phyloP scores from a whole-genome alignment of 306 rosid genomes.

The Datisca glomerata region DNA sequence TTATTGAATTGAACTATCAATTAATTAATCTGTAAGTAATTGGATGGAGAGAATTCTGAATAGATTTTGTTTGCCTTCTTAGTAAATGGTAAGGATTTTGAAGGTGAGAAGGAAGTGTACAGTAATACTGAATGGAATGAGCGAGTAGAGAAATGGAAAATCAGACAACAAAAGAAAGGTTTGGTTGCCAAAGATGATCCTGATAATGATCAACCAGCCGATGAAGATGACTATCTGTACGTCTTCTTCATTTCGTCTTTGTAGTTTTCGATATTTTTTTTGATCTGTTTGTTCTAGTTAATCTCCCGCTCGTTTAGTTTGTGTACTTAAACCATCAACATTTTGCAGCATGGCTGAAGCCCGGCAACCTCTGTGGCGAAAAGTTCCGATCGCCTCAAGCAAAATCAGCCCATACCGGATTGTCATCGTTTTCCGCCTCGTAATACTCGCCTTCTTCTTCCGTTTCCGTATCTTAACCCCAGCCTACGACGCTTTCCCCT shows the following conservation, averaged over 20 bases:
- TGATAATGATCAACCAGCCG: slow-evolving; percentile 57
- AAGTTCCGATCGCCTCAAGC: slow-evolving; percentile 63
- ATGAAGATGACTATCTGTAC: slow-evolving; percentile 58
- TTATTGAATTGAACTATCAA: neutral
- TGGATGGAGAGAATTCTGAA: too few species aligned
- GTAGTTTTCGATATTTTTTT: neutral
- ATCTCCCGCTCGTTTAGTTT: too few species aligned
- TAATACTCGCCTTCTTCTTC: slow-evolving; percentile 65
- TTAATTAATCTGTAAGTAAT: too few species aligned
- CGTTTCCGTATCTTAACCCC: slow-evolving; percentile 70
- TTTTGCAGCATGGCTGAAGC: slow-evolving; percentile 57
- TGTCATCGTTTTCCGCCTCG: slow-evolving; percentile 57
- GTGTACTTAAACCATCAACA: too few species aligned
- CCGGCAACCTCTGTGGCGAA: slow-evolving; percentile 84
- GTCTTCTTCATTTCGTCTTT: slow-evolving; percentile 10
- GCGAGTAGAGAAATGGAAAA: slow-evolving; percentile 97
- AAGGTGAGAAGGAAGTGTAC: slow-evolving; percentile 34
- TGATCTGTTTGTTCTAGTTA: neutral
- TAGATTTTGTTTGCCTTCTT: neutral
- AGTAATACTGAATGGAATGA: slow-evolving; percentile 42
- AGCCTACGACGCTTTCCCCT: slow-evolving; percentile 56
- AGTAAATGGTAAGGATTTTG: slow-evolving; percentile 58
- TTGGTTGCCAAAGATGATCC: slow-evolving; percentile 39
- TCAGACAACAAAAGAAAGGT: slow-evolving; percentile 74
- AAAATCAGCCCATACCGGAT: slow-evolving; percentile 88